Evolutionary conservation across 306 rosid species (phyloP).

Genomic region (Fragaria vesca): DNA sequence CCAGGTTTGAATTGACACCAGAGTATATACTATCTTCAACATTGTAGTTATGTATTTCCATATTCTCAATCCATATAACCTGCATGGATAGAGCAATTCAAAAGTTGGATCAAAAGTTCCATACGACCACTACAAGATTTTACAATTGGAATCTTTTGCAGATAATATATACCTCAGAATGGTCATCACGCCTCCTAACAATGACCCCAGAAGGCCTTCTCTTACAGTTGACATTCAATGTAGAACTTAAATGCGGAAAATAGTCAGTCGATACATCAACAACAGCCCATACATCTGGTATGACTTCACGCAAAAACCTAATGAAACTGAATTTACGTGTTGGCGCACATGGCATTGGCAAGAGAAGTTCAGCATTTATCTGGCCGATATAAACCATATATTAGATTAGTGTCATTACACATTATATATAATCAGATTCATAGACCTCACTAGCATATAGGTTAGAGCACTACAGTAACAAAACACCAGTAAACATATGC

Average conservation of each 20-base stretch:
- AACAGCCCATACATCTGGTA: slow-evolving; percentile 14
- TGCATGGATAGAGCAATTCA: slow-evolving; percentile 3
- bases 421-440: neutral
- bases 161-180: slow-evolving; percentile 28
- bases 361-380: slow-evolving; percentile 28
- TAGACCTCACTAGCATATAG: neutral
- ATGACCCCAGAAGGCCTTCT: slow-evolving; percentile 38
- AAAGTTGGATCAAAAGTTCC: neutral
- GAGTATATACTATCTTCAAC: slow-evolving; percentile 1
- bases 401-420: neutral
- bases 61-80: slow-evolving; percentile 36
- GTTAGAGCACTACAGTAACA: neutral
- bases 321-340: slow-evolving; percentile 21
- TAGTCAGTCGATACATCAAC: slow-evolving; percentile 32
- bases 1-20: slow-evolving; percentile 12
- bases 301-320: slow-evolving; percentile 12
- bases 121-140: neutral
- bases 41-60: slow-evolving; percentile 18
- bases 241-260: slow-evolving; percentile 6
- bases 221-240: slow-evolving; percentile 6
- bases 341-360: slow-evolving; percentile 30
- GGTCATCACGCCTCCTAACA: slow-evolving; percentile 1
- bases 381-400: neutral
- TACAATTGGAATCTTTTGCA: neutral
- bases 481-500: neutral